Base-by-base conservation (phyloP, 2,329 filamentous ascomycete species). In the Hymenoscyphus infarciens region DNA sequence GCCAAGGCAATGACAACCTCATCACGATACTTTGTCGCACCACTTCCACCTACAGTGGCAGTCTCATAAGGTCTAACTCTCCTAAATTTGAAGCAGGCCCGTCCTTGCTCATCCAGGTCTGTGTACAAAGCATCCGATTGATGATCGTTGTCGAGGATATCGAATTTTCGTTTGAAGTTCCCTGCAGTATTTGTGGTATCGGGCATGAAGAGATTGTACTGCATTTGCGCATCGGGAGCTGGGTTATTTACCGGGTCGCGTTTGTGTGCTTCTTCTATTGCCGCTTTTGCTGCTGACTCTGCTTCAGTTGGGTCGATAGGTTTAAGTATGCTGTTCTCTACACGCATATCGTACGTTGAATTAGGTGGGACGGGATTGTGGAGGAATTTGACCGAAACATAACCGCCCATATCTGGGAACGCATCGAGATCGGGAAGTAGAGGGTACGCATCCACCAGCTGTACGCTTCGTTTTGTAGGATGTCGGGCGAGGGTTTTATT, bases 401-500 rank as follows among this genome's bases (percentile, higher is more conserved):
- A 90, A 64, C 86, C 86, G 61, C 87, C 87, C 2, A 83, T 84
- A 74, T 90, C 87, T 56, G 87, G 86, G 77, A 88, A 88, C n/a
- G 85, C 83, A 64, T 87, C 83, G 52, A 87, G 79, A 70, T 90
- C 87, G 5, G 87, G 87, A 19, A 89, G 75, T 45, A 90, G 75
- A 31, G 86, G 85, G 64, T 81, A 83, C 19, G 83, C 82, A 53
- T 87, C 83, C 16, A 87, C 79, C 3, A 87, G 76, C 69, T 82
- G 82, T 64, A 88, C 74, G 66, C 83, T 72, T 27, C 70, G 67
- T 75, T 86, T 87, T 56, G 80, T 80, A 4, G 83, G 86, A 70
- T 87, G 85, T 68, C 79, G 82, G 65, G 87, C 77, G 49, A 79
- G 78, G 65, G 75, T 80, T 65, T 78, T 78, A 65, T 86, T 82